These are phyloP conservation scores for Fusarium sororula DNA, from an alignment of 2,329 filamentous ascomycete species.

Conservation along the genomic window DNA sequence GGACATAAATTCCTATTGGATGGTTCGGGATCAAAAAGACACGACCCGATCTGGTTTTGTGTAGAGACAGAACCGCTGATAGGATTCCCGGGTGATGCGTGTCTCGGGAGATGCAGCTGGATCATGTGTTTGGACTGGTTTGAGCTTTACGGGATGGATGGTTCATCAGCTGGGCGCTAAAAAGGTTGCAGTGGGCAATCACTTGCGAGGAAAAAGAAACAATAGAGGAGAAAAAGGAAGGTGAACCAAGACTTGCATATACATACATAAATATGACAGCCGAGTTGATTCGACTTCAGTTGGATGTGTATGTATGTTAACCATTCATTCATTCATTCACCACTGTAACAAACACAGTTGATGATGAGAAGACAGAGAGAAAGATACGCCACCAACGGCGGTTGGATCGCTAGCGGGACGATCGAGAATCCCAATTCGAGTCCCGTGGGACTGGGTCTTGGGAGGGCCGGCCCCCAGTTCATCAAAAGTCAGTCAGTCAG, in stretches of 20 bases:
- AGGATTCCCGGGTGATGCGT: background rate
- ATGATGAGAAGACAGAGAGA: background rate
- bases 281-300: background rate
- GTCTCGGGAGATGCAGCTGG: slow-evolving; percentile 16
- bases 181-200: background rate
- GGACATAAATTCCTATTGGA: background rate
- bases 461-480: background rate
- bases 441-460: slow-evolving; percentile 17
- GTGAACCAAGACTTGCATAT: background rate
- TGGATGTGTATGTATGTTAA: background rate
- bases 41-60: background rate
- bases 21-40: background rate
- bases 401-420: slow-evolving; percentile 26
- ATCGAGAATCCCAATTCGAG: slow-evolving; percentile 25
- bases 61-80: background rate
- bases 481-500: background rate
- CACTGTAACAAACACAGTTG: background rate
- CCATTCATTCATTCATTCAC: background rate
- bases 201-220: background rate
- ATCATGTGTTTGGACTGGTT: background rate
- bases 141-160: background rate
- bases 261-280: no score
- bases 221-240: background rate
- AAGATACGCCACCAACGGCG: slow-evolving; percentile 22
- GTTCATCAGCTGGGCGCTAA: background rate